Conservation (phyloP, 306 rosid genomes). For the Lagenaria siceraria region DNA sequence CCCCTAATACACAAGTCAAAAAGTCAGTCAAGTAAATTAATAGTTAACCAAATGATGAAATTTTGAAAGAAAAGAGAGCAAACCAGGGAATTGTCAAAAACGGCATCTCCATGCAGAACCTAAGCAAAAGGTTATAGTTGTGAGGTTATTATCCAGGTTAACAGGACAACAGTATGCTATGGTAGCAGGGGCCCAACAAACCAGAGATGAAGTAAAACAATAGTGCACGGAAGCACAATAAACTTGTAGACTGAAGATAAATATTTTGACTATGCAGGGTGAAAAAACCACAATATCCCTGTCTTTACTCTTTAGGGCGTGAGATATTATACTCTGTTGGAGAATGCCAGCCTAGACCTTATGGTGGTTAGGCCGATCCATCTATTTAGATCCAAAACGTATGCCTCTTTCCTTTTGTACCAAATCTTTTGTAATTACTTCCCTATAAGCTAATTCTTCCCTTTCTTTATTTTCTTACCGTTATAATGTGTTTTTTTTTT, state of each 20-base stretch:
- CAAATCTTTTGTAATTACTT: background rate
- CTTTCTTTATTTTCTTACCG: background rate
- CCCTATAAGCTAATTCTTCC: background rate
- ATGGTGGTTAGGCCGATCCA: background rate
- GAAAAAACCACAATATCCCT: background rate
- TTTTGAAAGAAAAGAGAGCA: constrained; percentile 11
- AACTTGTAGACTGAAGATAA: background rate
- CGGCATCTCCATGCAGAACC: constrained; percentile 98
- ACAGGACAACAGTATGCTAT: background rate
- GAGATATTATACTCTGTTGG: background rate
- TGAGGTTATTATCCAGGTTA: background rate
- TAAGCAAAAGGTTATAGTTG: constrained; percentile 12
- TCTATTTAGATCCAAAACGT: background rate
- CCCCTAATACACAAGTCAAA: constrained; percentile 36
- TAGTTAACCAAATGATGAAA: constrained; percentile 3
- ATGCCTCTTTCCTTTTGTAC: background rate
- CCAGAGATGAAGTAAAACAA: background rate
- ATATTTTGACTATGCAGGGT: background rate
- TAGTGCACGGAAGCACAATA: background rate
- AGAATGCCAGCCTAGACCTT: background rate
- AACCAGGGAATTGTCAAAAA: constrained; percentile 66
- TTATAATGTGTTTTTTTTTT: too few species aligned
- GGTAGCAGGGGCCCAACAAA: background rate
- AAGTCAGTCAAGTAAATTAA: background rate
- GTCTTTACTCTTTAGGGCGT: background rate